Evolutionary conservation across 2,329 filamentous ascomycete species (phyloP).

Genomic region (Madurella mycetomatis): DNA sequence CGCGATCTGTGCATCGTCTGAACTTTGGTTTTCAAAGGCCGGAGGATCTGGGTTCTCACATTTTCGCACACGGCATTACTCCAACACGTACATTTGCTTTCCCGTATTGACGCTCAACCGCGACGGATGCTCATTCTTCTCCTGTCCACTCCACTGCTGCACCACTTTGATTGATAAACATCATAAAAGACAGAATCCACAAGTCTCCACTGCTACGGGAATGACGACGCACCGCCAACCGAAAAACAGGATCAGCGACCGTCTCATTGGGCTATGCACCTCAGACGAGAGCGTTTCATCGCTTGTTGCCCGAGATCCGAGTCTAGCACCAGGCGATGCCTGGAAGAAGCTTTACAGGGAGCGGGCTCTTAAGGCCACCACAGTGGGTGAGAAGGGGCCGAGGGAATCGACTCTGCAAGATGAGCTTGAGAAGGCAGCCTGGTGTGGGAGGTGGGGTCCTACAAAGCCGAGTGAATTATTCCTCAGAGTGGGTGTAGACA

Average conservation of each 20-base stretch:
- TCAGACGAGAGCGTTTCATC: constrained; percentile 53
- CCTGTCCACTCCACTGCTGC: no score
- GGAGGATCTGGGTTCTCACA: no score
- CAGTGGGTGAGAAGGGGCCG: constrained; percentile 19
- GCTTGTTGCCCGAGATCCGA: constrained; percentile 50
- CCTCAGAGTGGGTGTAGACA: constrained; percentile 43
- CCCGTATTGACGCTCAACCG: no score
- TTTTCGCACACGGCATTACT: no score
- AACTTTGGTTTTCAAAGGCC: no score
- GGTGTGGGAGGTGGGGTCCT: constrained; percentile 65
- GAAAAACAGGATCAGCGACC: constrained; percentile 15
- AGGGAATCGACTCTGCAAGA: constrained; percentile 28
- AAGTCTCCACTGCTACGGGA: neutral
- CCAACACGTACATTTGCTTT: no score
- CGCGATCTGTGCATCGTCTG: no score
- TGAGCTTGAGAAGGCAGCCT: constrained; percentile 49
- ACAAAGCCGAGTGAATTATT: constrained; percentile 64
- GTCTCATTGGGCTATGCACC: constrained; percentile 43
- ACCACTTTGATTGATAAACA: no score
- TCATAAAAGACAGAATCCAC: no score
- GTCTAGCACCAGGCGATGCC: constrained; percentile 47
- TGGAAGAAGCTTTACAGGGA: constrained; percentile 52
- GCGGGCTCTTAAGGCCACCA: constrained; percentile 18
- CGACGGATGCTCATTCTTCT: no score
- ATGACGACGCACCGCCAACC: constrained; percentile 10